Conservation (phyloP, 73 alveolate species). For the Paramecium octaurelia region DNA sequence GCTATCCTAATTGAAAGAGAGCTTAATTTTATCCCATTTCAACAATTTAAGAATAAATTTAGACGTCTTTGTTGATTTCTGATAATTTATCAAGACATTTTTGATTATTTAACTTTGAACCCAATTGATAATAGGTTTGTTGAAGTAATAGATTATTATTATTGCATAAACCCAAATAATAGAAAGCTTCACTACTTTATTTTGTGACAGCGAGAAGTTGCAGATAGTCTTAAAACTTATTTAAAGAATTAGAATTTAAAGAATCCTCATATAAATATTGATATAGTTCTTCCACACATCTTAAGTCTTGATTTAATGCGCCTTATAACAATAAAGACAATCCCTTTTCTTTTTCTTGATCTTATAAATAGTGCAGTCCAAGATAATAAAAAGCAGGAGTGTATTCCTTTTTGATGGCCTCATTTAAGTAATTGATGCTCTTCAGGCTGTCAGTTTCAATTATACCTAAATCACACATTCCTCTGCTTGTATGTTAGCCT, state of each 20-base stretch:
- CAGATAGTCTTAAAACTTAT: not conserved
- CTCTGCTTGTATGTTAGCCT: not conserved
- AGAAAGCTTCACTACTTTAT: not conserved
- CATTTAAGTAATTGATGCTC: not conserved
- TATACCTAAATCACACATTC: not conserved
- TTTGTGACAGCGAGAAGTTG: not conserved
- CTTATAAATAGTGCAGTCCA: not conserved
- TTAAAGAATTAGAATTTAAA: not conserved
- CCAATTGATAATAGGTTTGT: not conserved
- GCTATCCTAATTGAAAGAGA: not conserved
- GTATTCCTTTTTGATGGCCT: not conserved
- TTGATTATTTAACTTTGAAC: not conserved
- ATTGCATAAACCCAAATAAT: not conserved
- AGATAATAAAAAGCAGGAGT: not conserved
- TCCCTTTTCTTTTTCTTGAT: not conserved
- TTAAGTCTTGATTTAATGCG: not conserved
- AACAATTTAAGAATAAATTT: not conserved
- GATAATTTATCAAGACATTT: not conserved
- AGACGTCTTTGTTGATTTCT: not conserved
- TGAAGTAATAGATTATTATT: not conserved
- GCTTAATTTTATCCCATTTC: not conserved
- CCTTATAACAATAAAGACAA: not conserved
- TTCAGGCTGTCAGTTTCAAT: not conserved
- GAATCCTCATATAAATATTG: not conserved
- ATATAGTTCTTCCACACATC: not conserved